Conservation (phyloP, 2,329 filamentous ascomycete species). For the Fusarium penzigii region DNA sequence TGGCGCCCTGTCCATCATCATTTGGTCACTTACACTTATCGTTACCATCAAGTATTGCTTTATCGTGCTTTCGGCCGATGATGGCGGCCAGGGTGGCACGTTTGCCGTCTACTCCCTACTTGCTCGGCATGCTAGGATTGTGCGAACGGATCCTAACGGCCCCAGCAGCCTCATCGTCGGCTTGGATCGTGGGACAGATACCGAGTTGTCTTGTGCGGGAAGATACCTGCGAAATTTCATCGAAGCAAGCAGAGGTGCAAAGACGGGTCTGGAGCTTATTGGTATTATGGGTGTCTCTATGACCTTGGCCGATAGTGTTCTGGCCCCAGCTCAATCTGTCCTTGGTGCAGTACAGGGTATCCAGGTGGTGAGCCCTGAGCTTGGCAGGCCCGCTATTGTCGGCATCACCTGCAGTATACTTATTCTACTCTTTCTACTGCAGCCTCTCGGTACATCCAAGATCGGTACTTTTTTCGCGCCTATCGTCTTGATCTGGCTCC, state of each 20-base stretch:
- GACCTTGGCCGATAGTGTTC: slow-evolving; percentile 64
- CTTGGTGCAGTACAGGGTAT: slow-evolving; percentile 67
- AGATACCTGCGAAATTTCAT: slow-evolving; percentile 55
- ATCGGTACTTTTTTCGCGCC: slow-evolving; percentile 65
- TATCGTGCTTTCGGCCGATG: slow-evolving; percentile 64
- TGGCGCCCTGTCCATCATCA: slow-evolving; percentile 64
- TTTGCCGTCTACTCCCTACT: slow-evolving; percentile 67
- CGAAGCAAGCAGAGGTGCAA: slow-evolving; percentile 54
- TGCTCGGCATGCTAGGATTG: slow-evolving; percentile 58
- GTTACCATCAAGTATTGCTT: slow-evolving; percentile 68
- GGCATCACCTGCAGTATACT: slow-evolving; percentile 64
- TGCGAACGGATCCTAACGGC: slow-evolving; percentile 53
- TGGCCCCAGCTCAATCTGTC: slow-evolving; percentile 69
- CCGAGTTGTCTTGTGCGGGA: slow-evolving; percentile 53
- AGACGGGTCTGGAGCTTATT: slow-evolving; percentile 55
- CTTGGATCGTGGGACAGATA: slow-evolving; percentile 57
- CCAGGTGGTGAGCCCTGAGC: slow-evolving; percentile 55
- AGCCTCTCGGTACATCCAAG: slow-evolving; percentile 62
- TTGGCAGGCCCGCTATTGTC: slow-evolving; percentile 57
- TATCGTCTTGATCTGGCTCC: slow-evolving; percentile 66
- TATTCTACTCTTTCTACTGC: slow-evolving; percentile 60
- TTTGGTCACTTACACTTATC: slow-evolving; percentile 68
- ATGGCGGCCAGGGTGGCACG: slow-evolving; percentile 69
- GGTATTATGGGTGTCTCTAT: slow-evolving; percentile 66
- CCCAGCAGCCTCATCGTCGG: slow-evolving; percentile 49